A percentile compares a stretch with the other conserved stretches of the same genome.
Evolutionary conservation across 164 flowering plant species (phyloP).

Genomic region (Vitis vinifera): ASM3070453v1 NC_081815.1:8032501-8033000

Average conservation of each 20-base stretch:
- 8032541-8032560: slow-evolving; percentile 54
- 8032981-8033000: not conserved
- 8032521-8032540: slow-evolving; percentile 88
- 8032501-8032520: slow-evolving; percentile 89
- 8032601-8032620: slow-evolving; percentile 25
- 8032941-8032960: too few relatives aligned
- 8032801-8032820: too few relatives aligned
- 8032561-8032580: slow-evolving; percentile 51
- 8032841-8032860: too few relatives aligned
- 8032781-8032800: too few relatives aligned
- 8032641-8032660: slow-evolving; percentile 27
- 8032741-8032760: not conserved
- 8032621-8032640: slow-evolving; percentile 9
- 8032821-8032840: too few relatives aligned
- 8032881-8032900: too few relatives aligned
- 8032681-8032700: not conserved
- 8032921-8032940: too few relatives aligned
- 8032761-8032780: not conserved
- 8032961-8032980: not conserved
- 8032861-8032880: too few relatives aligned
- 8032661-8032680: slow-evolving; percentile 22
- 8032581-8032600: slow-evolving; percentile 24
- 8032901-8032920: too few relatives aligned
- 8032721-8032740: not conserved
- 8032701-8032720: not conserved